Evolutionary conservation across 1,139 yeast species (phyloP), one percentile per base, ranked within the genome.

Genomic region (Saccharomyces hybrid): DNA sequence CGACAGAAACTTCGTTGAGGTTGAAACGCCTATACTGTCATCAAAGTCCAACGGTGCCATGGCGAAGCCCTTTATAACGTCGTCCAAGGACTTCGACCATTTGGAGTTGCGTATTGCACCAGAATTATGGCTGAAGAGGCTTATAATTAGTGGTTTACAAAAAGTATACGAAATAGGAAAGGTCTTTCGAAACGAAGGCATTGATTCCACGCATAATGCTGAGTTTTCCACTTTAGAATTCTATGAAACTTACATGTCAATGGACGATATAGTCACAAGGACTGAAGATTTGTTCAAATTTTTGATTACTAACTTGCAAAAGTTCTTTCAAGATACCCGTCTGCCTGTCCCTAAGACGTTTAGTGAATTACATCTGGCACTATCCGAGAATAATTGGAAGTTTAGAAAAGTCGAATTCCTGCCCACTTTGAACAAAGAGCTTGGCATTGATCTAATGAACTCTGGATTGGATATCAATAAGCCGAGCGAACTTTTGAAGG

Each of bases 141-240:
- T 93, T 55, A 80, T 90, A 1, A 82, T 91, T 47, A 78, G 88
- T 4, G 99, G 99, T 2, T 82, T 91, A 64, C 96, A 90, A 59
- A 81, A 79, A 61, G 84, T 93, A 5, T 93, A 82, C 71, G 99
- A 93, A 66, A 81, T 93, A 50, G 98, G 98, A 0, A 80, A 80
- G 54, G 84, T 80, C 51, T 93, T 91, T 69, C 76, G 99, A 60
- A 93, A 93, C 66, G 99, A 93, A 71, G 97, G 98, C 4, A 78
- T 91, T 57, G 99, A 93, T 74, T 82, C 88, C 83, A 90, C 98
- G 54, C 99, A 93, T 75, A 93, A 93, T 78, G 97, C 98, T 50
- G 99, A 93, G 75, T 93, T 93, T 78, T 91, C 99, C 64, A 90
- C 97, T 54, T 86, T 97, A 77, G 99, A 93, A 75, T 89, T 91